Evolutionary conservation across 306 rosid genomes (phyloP), one percentile per base, ranked within the genome.

Genomic region (Corylus avellana): DNA sequence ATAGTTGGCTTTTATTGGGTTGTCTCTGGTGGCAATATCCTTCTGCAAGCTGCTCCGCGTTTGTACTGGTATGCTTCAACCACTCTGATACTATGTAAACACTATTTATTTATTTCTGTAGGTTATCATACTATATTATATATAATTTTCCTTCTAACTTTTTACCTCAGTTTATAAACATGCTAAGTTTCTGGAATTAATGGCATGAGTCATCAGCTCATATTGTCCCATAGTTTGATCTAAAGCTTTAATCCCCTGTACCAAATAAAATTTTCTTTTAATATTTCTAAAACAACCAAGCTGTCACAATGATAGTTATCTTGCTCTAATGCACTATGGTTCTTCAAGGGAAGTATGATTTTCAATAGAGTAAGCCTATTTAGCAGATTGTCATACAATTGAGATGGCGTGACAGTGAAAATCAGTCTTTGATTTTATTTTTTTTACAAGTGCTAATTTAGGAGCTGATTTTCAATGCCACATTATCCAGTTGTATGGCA

Each of bases 1-100:
- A 85, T 93, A 72, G 81, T 90, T 86, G 99, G 99, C 85, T 93
- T 93, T 86, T 93, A 90, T 84, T 96, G 99, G 99, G 96, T 96
- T 50, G 85, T 96, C 84, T 87, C 98, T 74, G 97, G 98, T 8
- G 97, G 91, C 44, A 89, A 90, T 61, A 2, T 11, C 37, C 98
- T 93, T 80, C 46, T 89, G 87, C 94, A 77, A 77, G 50, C 84
- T 82, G 99, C 99, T 79, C 98, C 98, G 2, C 90, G 73, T 69
- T 88, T 96, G 82, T 96, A 93, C 86, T 96, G 99, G 99, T 96
- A 90, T 72, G 83, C 64, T 77, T 74, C 80, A 35, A 68, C 55
- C 58, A 75, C 55, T 42, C 8, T 76, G 54, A 74, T 32, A 74
- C 62, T 75, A 0, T 54, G 50, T 14, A 39, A 69, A 17, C 49